Percentiles rank a stretch among this genome's conserved stretches.
phyloP scores from a whole-genome alignment of 2,329 filamentous ascomycete species.

The Neonectria neomacrospora region DNA sequence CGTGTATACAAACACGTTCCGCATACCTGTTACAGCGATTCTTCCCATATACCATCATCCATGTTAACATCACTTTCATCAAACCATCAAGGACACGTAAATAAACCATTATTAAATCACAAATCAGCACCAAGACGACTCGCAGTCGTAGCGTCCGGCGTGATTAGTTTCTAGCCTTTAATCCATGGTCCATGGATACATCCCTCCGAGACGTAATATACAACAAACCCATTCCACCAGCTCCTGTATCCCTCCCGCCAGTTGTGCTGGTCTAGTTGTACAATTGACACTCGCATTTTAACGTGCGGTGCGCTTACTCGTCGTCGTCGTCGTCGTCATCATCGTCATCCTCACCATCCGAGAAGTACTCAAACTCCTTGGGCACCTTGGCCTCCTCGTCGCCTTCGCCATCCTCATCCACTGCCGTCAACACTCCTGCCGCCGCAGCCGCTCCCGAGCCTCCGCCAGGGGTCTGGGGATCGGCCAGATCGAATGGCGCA shows the following conservation, averaged over 20 bases:
- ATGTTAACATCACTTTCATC: background rate
- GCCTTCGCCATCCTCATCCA: slow-evolving; percentile 85
- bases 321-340: slow-evolving; percentile 56
- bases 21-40: background rate
- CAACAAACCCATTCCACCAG: slow-evolving; percentile 25
- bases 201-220: slow-evolving; percentile 36
- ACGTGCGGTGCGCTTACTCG: slow-evolving; percentile 29
- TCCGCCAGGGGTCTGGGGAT: slow-evolving; percentile 45
- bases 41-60: background rate
- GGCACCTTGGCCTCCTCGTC: slow-evolving; percentile 78
- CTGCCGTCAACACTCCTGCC: slow-evolving; percentile 83
- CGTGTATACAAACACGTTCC: background rate
- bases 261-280: slow-evolving; percentile 39
- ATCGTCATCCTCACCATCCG: slow-evolving; percentile 70
- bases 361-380: slow-evolving; percentile 81
- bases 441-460: slow-evolving; percentile 73
- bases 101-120: background rate
- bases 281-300: slow-evolving; percentile 28
- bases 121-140: slow-evolving; percentile 10
- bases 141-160: background rate
- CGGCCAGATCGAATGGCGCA: slow-evolving; percentile 44
- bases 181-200: slow-evolving; percentile 29
- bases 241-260: slow-evolving; percentile 30
- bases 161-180: slow-evolving; percentile 35
- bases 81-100: background rate